phyloP scores from a whole-genome alignment of 805 yeast genomes.

The Torulaspora gathmanii region DNA sequence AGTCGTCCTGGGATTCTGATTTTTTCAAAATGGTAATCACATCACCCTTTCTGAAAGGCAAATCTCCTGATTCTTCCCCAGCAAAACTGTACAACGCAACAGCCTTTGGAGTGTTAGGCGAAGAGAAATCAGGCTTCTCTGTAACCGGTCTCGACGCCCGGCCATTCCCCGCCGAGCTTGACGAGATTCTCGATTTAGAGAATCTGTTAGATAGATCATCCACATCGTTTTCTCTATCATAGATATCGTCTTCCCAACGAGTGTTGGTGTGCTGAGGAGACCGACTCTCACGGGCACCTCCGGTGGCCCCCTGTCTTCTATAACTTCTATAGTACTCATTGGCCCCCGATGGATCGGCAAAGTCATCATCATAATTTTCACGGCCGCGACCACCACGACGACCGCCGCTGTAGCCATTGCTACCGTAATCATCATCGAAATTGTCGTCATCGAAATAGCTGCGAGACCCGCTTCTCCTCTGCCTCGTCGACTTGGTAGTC shows the following conservation, averaged over 20 bases:
- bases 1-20: slow-evolving; percentile 85
- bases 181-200: slow-evolving; percentile 34
- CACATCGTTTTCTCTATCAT: slow-evolving; percentile 46
- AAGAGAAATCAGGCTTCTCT: slow-evolving; percentile 40
- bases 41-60: slow-evolving; percentile 92
- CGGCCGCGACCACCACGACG: slow-evolving; percentile 22
- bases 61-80: slow-evolving; percentile 91
- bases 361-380: slow-evolving; percentile 18
- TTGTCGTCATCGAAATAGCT: slow-evolving; percentile 30
- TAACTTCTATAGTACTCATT: slow-evolving; percentile 39
- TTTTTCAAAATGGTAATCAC: slow-evolving; percentile 80
- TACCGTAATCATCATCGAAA: slow-evolving; percentile 17
- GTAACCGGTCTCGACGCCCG: slow-evolving; percentile 41
- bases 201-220: slow-evolving; percentile 40
- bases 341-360: slow-evolving; percentile 40
- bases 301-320: slow-evolving; percentile 20
- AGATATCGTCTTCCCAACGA: slow-evolving; percentile 88
- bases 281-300: slow-evolving; percentile 2
- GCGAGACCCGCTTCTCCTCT: slow-evolving; percentile 27
- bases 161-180: slow-evolving; percentile 39
- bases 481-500: slow-evolving; percentile 29
- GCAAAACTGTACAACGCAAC: slow-evolving; percentile 83
- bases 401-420: slow-evolving; percentile 8
- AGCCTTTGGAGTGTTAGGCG: slow-evolving; percentile 60
- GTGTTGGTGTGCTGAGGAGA: slow-evolving; percentile 30